Evolutionary conservation across 805 yeast genomes (phyloP), one percentile per base, ranked within the genome.

Genomic region (Metschnikowia henanensis): DNA sequence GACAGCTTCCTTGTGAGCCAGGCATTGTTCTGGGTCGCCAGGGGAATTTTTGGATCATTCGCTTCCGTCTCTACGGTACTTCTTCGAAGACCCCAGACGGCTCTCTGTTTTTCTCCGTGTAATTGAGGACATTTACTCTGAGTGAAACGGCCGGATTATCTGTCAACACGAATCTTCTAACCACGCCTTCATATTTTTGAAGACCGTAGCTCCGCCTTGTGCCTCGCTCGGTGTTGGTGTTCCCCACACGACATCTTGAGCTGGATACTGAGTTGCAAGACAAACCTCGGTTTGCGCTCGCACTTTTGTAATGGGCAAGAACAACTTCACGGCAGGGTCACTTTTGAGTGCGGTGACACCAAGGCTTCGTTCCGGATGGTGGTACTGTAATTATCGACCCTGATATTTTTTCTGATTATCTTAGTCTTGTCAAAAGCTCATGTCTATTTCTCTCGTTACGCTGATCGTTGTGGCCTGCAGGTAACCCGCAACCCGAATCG

Each of bases 21-120:
- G 53, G 56, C 65, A 62, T 69, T 76, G 77, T 79, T 17, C 73
- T 66, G 57, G 64, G 61, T 61, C 65, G 65, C 65, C 70, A 56
- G 76, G 82, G 86, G 91, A 84, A 83, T 84, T 84, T 84, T 83
- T 84, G 90, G 88, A 80, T 61, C 44, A 39, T 20, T 19, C 20
- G 10, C 46, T 46, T 46, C 36, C 32, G 30, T 23, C 43, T 28
- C 28, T 17, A 28, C 39, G 57, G 54, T 57, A 53, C 70, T 64
- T 65, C 68, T 16, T 52, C 58, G 66, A 65, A 63, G 69, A 63
- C 56, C 56, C 35, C 26, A 37, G 30, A 29, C 34, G 25, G 32
- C 29, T 31, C 30, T 37, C 35, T 43, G 37, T 45, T 53, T 51
- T 56, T 56, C 42, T 50, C 48, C 53, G 56, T 30, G 49, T 49